A percentile compares a stretch with the other conserved stretches of the same genome.
Conservation (phyloP, 2,329 filamentous ascomycete genomes). For the Diplodia corticola region DNA sequence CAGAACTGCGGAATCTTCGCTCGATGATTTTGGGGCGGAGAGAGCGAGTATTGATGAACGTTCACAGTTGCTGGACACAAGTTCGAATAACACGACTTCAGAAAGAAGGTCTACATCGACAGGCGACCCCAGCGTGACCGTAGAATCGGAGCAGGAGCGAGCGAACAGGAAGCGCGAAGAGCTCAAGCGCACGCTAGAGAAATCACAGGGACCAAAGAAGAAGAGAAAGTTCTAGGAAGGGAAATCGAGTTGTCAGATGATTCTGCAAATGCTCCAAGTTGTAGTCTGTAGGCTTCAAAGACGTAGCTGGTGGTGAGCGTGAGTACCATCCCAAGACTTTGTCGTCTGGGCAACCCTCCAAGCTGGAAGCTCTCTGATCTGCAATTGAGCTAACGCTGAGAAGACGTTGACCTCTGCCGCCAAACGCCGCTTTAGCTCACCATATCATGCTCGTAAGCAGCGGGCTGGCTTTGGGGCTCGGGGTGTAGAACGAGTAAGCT, state of each 20-base stretch:
- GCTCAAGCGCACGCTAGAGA: conserved; percentile 56
- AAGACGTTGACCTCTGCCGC: background rate
- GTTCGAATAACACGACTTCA: background rate
- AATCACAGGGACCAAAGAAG: conserved; percentile 55
- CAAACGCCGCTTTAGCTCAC: background rate
- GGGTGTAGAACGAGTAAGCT: background rate
- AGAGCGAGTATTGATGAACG: background rate
- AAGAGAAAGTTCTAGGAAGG: conserved; percentile 53
- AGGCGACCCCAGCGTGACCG: background rate
- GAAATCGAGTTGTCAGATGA: background rate
- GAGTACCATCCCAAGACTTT: background rate
- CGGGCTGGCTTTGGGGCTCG: background rate
- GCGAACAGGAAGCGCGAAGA: conserved; percentile 58
- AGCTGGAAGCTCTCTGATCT: background rate
- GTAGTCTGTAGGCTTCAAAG: no score
- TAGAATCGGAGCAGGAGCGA: conserved; percentile 52
- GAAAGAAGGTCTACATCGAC: background rate
- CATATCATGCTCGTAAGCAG: background rate
- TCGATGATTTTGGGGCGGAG: background rate
- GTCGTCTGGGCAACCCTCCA: background rate
- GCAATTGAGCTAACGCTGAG: background rate
- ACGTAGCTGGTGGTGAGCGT: background rate
- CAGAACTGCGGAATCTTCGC: background rate
- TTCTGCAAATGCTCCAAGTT: no score
- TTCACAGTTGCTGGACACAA: background rate